Conservation (phyloP, 1,284 basidiomycete genomes). For the Malassezia sympodialis region DNA sequence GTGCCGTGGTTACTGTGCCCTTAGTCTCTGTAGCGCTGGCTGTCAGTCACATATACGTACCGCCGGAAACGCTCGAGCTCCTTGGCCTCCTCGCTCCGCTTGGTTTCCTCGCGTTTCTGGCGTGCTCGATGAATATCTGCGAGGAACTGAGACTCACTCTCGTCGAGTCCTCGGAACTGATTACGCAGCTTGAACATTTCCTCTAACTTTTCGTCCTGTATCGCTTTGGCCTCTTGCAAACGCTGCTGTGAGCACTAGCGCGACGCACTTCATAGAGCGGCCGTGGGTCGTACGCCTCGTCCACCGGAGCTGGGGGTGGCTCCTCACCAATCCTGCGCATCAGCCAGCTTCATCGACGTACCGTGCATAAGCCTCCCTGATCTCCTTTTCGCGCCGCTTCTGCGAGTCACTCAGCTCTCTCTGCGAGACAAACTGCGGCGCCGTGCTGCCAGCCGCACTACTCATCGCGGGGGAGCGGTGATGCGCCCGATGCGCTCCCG, state of each 20-base stretch:
- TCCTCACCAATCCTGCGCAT: constrained; percentile 49
- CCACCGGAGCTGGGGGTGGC: constrained; percentile 70
- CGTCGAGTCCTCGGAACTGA: constrained; percentile 43
- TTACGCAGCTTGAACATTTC: constrained; percentile 33
- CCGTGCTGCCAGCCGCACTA: not conserved
- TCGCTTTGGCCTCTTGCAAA: constrained; percentile 26
- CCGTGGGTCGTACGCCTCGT: constrained; percentile 66
- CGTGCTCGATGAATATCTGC: constrained; percentile 22
- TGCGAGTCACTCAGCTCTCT: constrained; percentile 69
- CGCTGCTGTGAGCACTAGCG: constrained; percentile 4
- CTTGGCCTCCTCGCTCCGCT: constrained; percentile 15
- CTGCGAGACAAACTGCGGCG: constrained; percentile 55
- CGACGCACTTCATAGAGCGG: constrained; percentile 62
- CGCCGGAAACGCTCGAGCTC: constrained; percentile 30
- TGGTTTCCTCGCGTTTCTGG: constrained; percentile 17
- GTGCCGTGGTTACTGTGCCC: not conserved
- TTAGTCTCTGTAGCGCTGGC: constrained; percentile 8
- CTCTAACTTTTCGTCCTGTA: constrained; percentile 32
- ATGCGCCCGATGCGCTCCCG: not conserved
- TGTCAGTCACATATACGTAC: constrained; percentile 10
- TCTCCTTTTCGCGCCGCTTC: constrained; percentile 67
- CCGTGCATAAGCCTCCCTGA: constrained; percentile 86
- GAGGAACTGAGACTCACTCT: constrained; percentile 35
- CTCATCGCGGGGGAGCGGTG: constrained; percentile 2
- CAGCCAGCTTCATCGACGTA: constrained; percentile 41